These are phyloP conservation scores for Macrophomina pseudophaseolina DNA, from an alignment of 2,329 filamentous ascomycete genomes.

Conservation along the genomic window DNA sequence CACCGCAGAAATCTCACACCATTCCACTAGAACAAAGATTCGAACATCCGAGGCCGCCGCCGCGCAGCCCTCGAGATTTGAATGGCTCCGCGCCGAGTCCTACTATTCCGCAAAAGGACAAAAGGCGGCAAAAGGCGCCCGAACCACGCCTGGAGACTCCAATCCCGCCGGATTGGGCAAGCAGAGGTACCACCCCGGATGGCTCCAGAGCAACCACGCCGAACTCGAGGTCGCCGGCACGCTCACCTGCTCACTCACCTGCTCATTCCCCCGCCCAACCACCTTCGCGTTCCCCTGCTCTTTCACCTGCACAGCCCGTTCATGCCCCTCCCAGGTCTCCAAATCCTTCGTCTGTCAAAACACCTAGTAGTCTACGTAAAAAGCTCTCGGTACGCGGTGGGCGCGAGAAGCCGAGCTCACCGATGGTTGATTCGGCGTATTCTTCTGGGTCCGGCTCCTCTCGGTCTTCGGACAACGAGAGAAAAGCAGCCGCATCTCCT, in stretches of 20 bases:
- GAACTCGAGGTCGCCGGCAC: constrained; percentile 19
- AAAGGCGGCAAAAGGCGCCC: constrained; percentile 11
- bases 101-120: constrained; percentile 8
- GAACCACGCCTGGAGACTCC: constrained; percentile 23
- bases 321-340: not conserved
- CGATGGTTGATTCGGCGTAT: constrained; percentile 42
- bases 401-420: constrained; percentile 24
- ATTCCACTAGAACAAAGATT: constrained; percentile 26
- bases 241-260: constrained; percentile 21
- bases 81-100: not conserved
- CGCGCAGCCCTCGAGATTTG: constrained; percentile 3
- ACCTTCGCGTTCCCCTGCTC: not conserved
- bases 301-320: not conserved
- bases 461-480: constrained; percentile 21
- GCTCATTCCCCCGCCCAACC: constrained; percentile 5
- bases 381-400: constrained; percentile 13
- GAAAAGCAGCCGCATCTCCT: not conserved
- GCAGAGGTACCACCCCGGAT: constrained; percentile 14
- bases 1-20: constrained; percentile 16
- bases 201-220: constrained; percentile 24
- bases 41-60: constrained; percentile 24
- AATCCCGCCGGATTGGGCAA: constrained; percentile 20
- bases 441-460: constrained; percentile 44
- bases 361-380: constrained; percentile 17
- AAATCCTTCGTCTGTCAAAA: constrained; percentile 14